phyloP scores from a whole-genome alignment of 2,329 filamentous ascomycete genomes.

The Bipolaris victoriae region DNA sequence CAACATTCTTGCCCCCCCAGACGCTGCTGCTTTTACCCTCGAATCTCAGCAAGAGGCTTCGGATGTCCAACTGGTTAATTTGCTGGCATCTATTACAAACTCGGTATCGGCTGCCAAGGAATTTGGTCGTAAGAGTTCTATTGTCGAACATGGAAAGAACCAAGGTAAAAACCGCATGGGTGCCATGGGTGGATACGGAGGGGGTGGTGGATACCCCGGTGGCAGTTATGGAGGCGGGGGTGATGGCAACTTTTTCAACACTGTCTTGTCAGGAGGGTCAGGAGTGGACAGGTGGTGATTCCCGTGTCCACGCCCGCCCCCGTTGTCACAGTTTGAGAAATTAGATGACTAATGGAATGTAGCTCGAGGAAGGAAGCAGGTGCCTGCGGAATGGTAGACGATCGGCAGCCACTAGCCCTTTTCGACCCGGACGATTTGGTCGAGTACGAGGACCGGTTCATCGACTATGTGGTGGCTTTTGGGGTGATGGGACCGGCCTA shows the following conservation, averaged over 20 bases:
- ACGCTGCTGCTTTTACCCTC: slow-evolving; percentile 67
- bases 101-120: slow-evolving; percentile 74
- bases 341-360: slow-evolving; percentile 2
- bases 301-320: background rate
- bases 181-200: slow-evolving; percentile 23
- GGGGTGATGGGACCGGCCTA: slow-evolving; percentile 9
- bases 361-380: background rate
- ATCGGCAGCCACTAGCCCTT: background rate
- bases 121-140: slow-evolving; percentile 73
- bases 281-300: slow-evolving; percentile 20
- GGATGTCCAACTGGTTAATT: slow-evolving; percentile 78
- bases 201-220: slow-evolving; percentile 19
- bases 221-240: slow-evolving; percentile 17
- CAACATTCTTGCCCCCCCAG: slow-evolving; percentile 77
- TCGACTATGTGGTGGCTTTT: background rate
- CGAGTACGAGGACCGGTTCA: background rate
- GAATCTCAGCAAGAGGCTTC: slow-evolving; percentile 80
- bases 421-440: slow-evolving; percentile 3
- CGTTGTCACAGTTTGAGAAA: background rate
- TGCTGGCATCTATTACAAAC: slow-evolving; percentile 77
- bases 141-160: slow-evolving; percentile 51
- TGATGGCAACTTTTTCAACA: slow-evolving; percentile 31
- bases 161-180: slow-evolving; percentile 36
- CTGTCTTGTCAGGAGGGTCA: slow-evolving; percentile 26
- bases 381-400: background rate